Evolutionary conservation across 1,139 yeast species (phyloP), one percentile per base, ranked within the genome.

Genomic region (Taphrina flavorubra): DNA sequence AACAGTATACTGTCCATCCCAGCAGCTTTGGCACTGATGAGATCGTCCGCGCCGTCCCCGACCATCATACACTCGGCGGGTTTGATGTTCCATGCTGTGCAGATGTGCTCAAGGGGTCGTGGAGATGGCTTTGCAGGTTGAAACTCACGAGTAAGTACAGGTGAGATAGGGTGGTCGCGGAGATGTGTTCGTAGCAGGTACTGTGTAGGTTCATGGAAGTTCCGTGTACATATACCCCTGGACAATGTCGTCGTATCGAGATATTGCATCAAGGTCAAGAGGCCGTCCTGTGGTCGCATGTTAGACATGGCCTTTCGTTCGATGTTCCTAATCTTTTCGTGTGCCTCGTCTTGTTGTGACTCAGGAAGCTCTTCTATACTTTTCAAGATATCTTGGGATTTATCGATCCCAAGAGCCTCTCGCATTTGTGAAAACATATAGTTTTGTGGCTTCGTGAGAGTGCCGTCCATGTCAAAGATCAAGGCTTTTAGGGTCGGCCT

Each of bases 381-480:
- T 37, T 79, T 81, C 14, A 87, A 77, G 51, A 87, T 84, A 74
- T 87, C 90, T 6, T 81, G 73, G 0, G 79, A 75, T 47, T 79
- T 79, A 65, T 80, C 82, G 31, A 86, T 79, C 1, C 86, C 85
- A 37, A 86, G 78, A 0, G 86, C 86, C 18, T 80, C 79, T 69
- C 90, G 79, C 90, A 87, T 86, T 66, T 83, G 49, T 10, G n/a
- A 13, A 39, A 64, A 64, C 68, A 64, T 64, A 47, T 64, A 64
- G 8, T 57, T 64, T 75, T 86, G 89, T 0, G 90, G 89, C 36
- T 83, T 78, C 72, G 88, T 85, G 64, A 87, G 74, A 0, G 90
- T 87, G 6, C 90, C 90, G 73, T 87, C 90, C 90, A 87, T 86
- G 72, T 87, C 90, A 73, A 87, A 87, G 0, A 87, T 79, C 5